A percentile compares a stretch with the other conserved stretches of the same genome.
Conservation (phyloP, 352 stramenopile species). For the Globisporangium cylindrosporum region DNA sequence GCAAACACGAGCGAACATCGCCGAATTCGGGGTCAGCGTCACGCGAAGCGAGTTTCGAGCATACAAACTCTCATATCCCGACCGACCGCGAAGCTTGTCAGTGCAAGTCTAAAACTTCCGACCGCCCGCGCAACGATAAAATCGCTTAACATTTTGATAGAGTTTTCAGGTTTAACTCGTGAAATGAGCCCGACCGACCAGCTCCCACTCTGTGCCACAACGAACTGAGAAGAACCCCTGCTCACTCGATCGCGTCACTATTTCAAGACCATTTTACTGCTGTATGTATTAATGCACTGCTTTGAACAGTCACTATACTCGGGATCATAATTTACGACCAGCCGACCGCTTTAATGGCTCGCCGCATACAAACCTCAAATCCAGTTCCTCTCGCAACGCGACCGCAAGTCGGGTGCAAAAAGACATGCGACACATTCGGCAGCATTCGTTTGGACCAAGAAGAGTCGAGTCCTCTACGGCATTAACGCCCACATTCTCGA, state of each 20-base stretch:
- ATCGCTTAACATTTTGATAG: background rate
- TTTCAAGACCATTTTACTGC: background rate
- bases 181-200: background rate
- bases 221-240: slow-evolving; percentile 2
- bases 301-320: background rate
- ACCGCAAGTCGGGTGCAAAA: background rate
- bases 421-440: background rate
- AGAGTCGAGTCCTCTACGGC: background rate
- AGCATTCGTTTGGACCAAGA: background rate
- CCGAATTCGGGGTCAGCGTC: slow-evolving; percentile 14
- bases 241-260: background rate
- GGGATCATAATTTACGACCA: background rate
- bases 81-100: slow-evolving; percentile 29
- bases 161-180: background rate
- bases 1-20: slow-evolving; percentile 19
- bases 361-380: background rate
- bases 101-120: background rate
- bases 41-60: background rate
- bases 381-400: background rate
- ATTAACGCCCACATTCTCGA: background rate
- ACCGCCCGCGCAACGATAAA: background rate
- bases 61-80: slow-evolving; percentile 44
- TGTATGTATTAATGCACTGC: background rate
- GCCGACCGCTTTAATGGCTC: background rate
- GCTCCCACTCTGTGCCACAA: background rate